Conservation (phyloP, 768 basidiomycete species). For the Chalciporus pseudorubinellus region DNA sequence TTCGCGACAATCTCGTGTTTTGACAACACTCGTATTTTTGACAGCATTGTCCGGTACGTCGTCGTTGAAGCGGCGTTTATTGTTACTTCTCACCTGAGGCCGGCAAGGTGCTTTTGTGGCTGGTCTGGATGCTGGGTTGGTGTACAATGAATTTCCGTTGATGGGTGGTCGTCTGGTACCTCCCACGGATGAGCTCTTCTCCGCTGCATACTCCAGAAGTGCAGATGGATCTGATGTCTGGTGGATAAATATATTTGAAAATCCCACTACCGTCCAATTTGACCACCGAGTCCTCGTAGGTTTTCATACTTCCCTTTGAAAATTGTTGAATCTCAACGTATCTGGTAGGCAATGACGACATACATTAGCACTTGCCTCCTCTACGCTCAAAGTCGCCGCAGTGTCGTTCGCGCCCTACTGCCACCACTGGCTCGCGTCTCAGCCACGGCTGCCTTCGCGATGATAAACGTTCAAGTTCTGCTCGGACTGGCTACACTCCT, state of each 20-base stretch:
- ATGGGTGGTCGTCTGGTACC: constrained; percentile 91
- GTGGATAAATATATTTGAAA: constrained; percentile 97
- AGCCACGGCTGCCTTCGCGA: constrained; percentile 60
- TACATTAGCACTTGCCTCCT: constrained; percentile 67
- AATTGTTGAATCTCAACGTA: background rate
- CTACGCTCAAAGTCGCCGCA: constrained; percentile 55
- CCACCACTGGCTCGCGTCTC: constrained; percentile 61
- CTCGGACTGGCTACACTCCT: constrained; percentile 79
- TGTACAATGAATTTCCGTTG: constrained; percentile 98
- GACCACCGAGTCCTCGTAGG: constrained; percentile 89
- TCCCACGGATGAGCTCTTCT: constrained; percentile 78
- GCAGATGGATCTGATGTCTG: constrained; percentile 73
- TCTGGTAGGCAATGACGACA: constrained; percentile 74
- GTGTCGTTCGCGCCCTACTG: constrained; percentile 45
- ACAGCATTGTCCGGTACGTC: constrained; percentile 87
- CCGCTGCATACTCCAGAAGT: constrained; percentile 67
- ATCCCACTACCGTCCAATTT: constrained; percentile 97
- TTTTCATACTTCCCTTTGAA: constrained; percentile 8
- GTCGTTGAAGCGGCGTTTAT: background rate
- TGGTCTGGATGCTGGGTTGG: constrained; percentile 90
- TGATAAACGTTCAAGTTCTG: constrained; percentile 81
- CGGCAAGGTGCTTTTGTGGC: constrained; percentile 92
- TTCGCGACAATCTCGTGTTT: constrained; percentile 51
- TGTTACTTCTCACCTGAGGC: background rate
- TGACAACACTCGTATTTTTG: constrained; percentile 80